Evolutionary conservation across 768 basidiomycete genomes (phyloP).

Genomic region (Phanerodontia chrysosporium): DNA sequence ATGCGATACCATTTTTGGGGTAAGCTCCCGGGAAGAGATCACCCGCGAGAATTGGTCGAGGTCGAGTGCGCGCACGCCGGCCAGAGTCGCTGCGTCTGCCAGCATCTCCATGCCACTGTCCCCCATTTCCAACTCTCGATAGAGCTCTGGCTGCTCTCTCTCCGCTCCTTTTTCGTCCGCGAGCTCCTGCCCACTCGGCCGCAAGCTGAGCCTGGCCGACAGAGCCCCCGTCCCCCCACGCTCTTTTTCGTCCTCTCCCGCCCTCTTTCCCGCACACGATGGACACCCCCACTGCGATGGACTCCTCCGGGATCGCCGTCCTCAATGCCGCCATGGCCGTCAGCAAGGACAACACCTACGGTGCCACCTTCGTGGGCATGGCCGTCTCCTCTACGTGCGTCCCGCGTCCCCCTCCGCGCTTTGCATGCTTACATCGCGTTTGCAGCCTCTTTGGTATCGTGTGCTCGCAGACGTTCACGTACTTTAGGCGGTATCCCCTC

Average conservation of each 20-base stretch:
- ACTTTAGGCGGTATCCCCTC: conserved; percentile 50
- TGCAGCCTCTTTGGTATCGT: conserved; percentile 48
- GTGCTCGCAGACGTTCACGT: conserved; percentile 48
- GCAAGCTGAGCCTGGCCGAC: neutral
- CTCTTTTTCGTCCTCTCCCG: neutral
- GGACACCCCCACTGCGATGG: neutral
- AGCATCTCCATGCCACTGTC: neutral
- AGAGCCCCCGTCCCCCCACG: neutral
- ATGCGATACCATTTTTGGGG: neutral
- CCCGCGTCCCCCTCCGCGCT: neutral
- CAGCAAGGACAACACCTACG: conserved; percentile 46
- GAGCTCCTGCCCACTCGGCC: neutral
- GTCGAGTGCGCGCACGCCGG: neutral
- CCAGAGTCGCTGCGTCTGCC: neutral
- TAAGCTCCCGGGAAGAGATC: neutral
- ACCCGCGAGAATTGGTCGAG: neutral
- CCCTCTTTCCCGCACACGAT: neutral
- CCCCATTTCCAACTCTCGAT: neutral
- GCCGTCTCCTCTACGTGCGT: conserved; percentile 39
- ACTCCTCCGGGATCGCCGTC: neutral
- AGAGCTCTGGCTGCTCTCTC: neutral
- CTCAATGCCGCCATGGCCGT: conserved; percentile 1
- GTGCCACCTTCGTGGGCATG: conserved; percentile 58
- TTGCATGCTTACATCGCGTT: neutral
- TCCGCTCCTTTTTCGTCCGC: neutral